These are phyloP conservation scores for Phoma sp. DNA, from an alignment of 2,329 filamentous ascomycete species.

Conservation along the genomic window DNA sequence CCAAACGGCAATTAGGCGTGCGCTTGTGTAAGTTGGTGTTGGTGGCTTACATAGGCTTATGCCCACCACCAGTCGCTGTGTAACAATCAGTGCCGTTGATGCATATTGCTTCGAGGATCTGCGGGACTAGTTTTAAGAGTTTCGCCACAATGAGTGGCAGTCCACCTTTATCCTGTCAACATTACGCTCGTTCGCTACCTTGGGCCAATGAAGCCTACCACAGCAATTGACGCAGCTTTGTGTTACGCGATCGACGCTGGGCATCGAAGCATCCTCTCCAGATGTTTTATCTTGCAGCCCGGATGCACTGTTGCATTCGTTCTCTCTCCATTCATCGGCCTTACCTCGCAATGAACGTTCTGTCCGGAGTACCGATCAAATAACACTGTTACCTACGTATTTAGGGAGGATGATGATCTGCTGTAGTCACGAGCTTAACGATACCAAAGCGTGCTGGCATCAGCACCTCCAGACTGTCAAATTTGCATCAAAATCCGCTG, in stretches of 20 bases:
- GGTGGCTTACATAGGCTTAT: conserved; percentile 5
- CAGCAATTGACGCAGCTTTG: neutral
- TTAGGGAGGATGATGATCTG: too few relatives aligned
- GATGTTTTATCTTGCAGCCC: neutral
- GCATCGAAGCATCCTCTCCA: neutral
- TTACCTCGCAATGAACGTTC: too few relatives aligned
- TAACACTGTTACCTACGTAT: too few relatives aligned
- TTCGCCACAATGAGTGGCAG: neutral
- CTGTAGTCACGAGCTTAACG: too few relatives aligned
- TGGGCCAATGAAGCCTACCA: too few relatives aligned
- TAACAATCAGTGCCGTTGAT: neutral
- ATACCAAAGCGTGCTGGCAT: too few relatives aligned
- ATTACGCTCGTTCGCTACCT: neutral
- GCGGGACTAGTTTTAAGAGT: neutral
- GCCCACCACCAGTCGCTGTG: conserved; percentile 1
- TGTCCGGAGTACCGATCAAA: too few relatives aligned
- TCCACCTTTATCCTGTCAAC: neutral
- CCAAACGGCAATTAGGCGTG: neutral
- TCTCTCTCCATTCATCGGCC: neutral
- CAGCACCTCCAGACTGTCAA: too few relatives aligned
- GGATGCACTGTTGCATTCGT: neutral
- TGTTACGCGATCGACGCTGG: neutral
- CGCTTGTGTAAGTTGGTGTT: conserved; percentile 3
- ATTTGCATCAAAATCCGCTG: too few relatives aligned
- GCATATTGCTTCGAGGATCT: neutral